These are phyloP conservation scores for Fusarium sp. DNA, from an alignment of 2,329 filamentous ascomycete genomes.

Conservation along the genomic window DNA sequence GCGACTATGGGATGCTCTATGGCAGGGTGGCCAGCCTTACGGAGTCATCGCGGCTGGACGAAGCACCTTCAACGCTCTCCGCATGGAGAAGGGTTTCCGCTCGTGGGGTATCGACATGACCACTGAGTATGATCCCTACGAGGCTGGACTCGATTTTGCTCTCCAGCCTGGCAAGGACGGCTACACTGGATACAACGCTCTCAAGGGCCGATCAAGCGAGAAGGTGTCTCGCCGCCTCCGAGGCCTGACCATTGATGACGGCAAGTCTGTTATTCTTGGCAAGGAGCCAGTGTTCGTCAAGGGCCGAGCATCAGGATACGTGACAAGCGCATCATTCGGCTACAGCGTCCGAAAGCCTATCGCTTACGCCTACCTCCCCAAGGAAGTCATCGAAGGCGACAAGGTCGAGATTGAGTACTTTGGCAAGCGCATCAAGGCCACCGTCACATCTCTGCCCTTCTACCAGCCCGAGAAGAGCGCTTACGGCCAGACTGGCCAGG, in stretches of 20 bases:
- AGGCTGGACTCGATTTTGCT: conserved; percentile 67
- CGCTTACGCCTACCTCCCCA: conserved; percentile 70
- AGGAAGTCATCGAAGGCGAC: conserved; percentile 60
- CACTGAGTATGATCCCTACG: conserved; percentile 71
- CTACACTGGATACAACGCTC: conserved; percentile 66
- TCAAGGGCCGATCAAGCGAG: conserved; percentile 58
- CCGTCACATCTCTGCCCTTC: conserved; percentile 63
- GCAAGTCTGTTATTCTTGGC: conserved; percentile 68
- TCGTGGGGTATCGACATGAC: conserved; percentile 70
- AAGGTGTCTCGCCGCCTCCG: conserved; percentile 56
- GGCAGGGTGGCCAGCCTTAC: conserved; percentile 65
- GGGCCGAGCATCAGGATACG: conserved; percentile 65
- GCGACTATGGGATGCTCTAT: conserved; percentile 70
- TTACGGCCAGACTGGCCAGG: conserved; percentile 15
- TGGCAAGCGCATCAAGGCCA: conserved; percentile 65
- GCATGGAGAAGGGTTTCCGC: conserved; percentile 71
- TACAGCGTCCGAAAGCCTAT: conserved; percentile 71
- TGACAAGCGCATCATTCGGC: conserved; percentile 72
- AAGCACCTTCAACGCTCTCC: conserved; percentile 68
- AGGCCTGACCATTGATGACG: conserved; percentile 68
- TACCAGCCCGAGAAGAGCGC: conserved; percentile 40
- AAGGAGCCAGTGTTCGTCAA: conserved; percentile 71
- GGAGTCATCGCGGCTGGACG: conserved; percentile 71
- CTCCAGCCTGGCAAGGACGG: conserved; percentile 61
- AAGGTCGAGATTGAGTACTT: conserved; percentile 73